phyloP scores from a whole-genome alignment of 2,329 filamentous ascomycete genomes.

The Ceratocystis alfenasii region DNA sequence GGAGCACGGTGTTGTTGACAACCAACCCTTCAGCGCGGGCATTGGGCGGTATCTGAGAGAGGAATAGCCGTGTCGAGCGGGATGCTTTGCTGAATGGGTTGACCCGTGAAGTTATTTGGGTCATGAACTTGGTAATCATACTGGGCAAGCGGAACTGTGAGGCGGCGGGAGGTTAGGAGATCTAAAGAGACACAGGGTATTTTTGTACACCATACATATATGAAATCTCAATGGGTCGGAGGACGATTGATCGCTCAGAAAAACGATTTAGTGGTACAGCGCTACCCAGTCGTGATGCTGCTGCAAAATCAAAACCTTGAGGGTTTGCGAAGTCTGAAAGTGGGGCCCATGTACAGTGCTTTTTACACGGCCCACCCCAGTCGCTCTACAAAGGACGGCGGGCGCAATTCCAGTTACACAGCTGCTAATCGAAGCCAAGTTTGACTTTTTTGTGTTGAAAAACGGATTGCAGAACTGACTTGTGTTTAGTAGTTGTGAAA shows the following conservation, averaged over 20 bases:
- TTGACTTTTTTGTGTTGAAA: no score
- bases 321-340: not conserved
- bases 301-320: not conserved
- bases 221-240: not conserved
- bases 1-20: conserved; percentile 65
- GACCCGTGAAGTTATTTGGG: conserved; percentile 74
- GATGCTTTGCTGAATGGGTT: conserved; percentile 76
- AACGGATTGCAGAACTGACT: no score
- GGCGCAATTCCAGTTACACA: not conserved
- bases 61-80: conserved; percentile 77
- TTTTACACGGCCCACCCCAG: not conserved
- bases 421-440: not conserved
- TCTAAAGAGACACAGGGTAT: not conserved
- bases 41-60: conserved; percentile 69
- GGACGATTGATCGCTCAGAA: not conserved
- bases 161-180: not conserved
- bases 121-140: conserved; percentile 81
- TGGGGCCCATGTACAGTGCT: conserved; percentile 2
- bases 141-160: conserved; percentile 26
- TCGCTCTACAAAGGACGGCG: not conserved
- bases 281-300: not conserved
- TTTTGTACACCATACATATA: no score
- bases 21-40: conserved; percentile 62
- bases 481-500: no score
- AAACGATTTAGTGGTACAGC: not conserved